Conservation (phyloP, 352 stramenopile genomes). For the Phytopythium mirpurense region DNA sequence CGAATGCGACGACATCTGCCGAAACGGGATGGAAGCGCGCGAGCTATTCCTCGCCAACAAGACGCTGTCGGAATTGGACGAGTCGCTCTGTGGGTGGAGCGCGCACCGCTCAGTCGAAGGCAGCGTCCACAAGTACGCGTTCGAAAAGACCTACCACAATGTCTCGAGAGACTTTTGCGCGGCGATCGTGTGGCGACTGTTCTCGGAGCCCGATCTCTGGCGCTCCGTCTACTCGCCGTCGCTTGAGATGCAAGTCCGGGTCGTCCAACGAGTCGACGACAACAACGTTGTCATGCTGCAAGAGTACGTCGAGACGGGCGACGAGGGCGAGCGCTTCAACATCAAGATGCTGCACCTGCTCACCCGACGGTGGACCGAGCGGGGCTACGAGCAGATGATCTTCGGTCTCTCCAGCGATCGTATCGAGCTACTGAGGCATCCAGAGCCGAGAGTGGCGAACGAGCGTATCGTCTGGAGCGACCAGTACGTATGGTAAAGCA, state of each 20-base stretch:
- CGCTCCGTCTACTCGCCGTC: not conserved
- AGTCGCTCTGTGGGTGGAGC: not conserved
- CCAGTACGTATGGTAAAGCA: not conserved
- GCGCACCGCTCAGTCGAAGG: not conserved
- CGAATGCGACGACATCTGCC: not conserved
- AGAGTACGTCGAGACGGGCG: conserved; percentile 2
- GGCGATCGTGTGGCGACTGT: not conserved
- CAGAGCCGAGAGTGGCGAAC: not conserved
- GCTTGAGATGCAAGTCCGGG: conserved; percentile 3
- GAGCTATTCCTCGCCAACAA: not conserved
- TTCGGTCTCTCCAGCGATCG: not conserved
- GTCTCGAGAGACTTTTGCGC: not conserved
- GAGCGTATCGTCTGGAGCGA: conserved; percentile 5
- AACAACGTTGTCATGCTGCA: conserved; percentile 1
- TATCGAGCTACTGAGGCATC: not conserved
- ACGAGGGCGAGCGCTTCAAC: conserved; percentile 1
- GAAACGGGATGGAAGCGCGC: not conserved
- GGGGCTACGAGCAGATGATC: not conserved
- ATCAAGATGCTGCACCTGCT: not conserved
- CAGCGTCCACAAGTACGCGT: not conserved
- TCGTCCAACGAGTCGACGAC: not conserved
- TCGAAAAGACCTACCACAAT: conserved; percentile 1
- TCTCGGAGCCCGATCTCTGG: not conserved
- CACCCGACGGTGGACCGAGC: not conserved
- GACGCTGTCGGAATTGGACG: not conserved